Evolutionary conservation across 768 basidiomycete species (phyloP), one percentile per base, ranked within the genome.

Genomic region (Melanogaster broomeanus): DNA sequence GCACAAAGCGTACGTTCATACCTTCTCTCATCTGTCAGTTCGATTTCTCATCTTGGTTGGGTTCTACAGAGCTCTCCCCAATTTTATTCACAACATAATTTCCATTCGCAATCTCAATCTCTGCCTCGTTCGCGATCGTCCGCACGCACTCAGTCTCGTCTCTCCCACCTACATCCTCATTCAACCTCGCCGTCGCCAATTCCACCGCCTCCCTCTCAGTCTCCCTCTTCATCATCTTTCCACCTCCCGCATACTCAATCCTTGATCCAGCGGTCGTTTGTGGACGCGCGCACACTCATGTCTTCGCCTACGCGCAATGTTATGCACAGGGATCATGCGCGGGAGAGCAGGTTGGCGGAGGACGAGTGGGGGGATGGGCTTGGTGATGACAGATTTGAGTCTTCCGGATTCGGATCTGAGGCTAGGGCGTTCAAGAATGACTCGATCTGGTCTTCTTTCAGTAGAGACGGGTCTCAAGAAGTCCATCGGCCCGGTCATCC

Each of bases 371-470:
- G 31, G 12, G 2, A 30, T 30, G 28, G 28, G 3, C 4, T 30
- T 12, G 31, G 31, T 31, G 31, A 31, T 4, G 31, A 31, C 12
- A 12, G 31, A 1, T 19, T 37, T 9, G 35, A n/a, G 35, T 18
- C n/a, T n/a, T n/a, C n/a, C n/a, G n/a, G n/a, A n/a, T n/a, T 30
- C 28, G 12, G 12, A 12, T 31, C 3, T 5, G 31, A 13, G 11
- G 15, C 60, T 41, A 33, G 50, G 7, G 34, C 50, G 4, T 63
- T 64, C 41, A 10, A 52, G 34, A 52, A 65, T 8, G 62, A 63
- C 4, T 60, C 59, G 30, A 59, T 63, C 52, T 43, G 44, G n/a
- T 60, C 54, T 3, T 65, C 62, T 11, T 54, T 63, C 37, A 52
- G 56, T 18, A 43, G 42, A 22, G 1, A 21, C 5, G 40, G n/a